phyloP scores from a whole-genome alignment of 208 protist genomes.

The Sergeia podlipaevii region DNA sequence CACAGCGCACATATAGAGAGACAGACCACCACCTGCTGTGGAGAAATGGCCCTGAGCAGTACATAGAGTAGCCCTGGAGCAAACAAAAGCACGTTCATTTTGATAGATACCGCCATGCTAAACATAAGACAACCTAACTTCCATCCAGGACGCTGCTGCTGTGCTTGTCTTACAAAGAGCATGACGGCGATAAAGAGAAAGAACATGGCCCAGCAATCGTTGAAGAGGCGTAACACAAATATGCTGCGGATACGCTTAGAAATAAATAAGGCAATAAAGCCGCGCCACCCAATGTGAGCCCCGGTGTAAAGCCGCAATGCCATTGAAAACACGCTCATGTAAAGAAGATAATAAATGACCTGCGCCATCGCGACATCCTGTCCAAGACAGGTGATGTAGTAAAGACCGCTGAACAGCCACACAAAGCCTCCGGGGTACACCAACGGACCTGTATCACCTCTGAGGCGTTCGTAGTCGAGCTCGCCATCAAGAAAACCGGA shows the following conservation, averaged over 20 bases:
- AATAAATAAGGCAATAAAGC: conserved; percentile 19
- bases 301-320: conserved; percentile 45
- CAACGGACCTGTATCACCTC: conserved; percentile 76
- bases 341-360: conserved; percentile 71
- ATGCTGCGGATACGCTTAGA: conserved; percentile 82
- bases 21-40: conserved; percentile 56
- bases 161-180: conserved; percentile 12
- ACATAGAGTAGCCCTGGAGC: conserved; percentile 84
- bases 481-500: conserved; percentile 65
- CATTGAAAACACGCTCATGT: conserved; percentile 43
- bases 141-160: conserved; percentile 29
- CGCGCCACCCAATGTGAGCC: conserved; percentile 16
- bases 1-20: conserved; percentile 37
- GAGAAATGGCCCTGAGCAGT: conserved; percentile 37
- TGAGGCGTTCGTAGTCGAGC: conserved; percentile 74
- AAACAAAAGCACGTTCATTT: conserved; percentile 96
- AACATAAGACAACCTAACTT: conserved; percentile 59
- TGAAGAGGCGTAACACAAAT: conserved; percentile 88
- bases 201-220: conserved; percentile 86
- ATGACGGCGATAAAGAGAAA: conserved; percentile 67
- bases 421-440: conserved; percentile 91
- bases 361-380: conserved; percentile 60
- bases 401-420: conserved; percentile 81
- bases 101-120: conserved; percentile 91
- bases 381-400: conserved; percentile 70